Conservation (phyloP, 345 rosid genomes). For the Salix arbutifolia region DNA sequence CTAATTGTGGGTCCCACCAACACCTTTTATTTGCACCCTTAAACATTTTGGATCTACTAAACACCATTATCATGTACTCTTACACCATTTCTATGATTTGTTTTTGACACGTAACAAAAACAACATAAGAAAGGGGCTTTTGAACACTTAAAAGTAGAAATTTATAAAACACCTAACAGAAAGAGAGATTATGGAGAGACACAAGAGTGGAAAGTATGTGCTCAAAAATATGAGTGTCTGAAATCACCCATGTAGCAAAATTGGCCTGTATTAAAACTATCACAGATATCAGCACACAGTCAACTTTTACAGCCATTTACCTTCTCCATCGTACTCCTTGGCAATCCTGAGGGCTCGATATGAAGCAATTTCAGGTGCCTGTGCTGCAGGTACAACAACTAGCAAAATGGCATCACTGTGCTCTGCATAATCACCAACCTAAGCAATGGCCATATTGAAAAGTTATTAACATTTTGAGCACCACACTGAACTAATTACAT, state of each 20-base stretch:
- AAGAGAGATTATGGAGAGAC: background rate
- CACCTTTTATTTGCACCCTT: background rate
- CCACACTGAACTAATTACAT: background rate
- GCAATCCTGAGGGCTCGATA: slow-evolving; percentile 82
- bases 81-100: background rate
- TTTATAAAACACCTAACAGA: background rate
- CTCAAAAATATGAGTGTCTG: background rate
- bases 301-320: slow-evolving; percentile 26
- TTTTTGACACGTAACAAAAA: background rate
- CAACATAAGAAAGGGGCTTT: background rate
- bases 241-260: background rate
- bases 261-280: background rate
- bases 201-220: background rate
- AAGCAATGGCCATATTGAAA: slow-evolving; percentile 13
- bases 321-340: slow-evolving; percentile 81
- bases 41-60: background rate
- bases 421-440: slow-evolving; percentile 73
- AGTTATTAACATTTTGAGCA: background rate
- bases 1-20: background rate
- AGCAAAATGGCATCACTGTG: slow-evolving; percentile 88
- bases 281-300: background rate
- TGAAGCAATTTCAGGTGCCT: slow-evolving; percentile 85
- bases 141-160: background rate
- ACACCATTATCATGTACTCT: background rate
- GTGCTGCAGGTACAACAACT: slow-evolving; percentile 79